These are phyloP conservation scores for Podila epigama DNA, from an alignment of 192 early-diverging fungal species.

Conservation along the genomic window DNA sequence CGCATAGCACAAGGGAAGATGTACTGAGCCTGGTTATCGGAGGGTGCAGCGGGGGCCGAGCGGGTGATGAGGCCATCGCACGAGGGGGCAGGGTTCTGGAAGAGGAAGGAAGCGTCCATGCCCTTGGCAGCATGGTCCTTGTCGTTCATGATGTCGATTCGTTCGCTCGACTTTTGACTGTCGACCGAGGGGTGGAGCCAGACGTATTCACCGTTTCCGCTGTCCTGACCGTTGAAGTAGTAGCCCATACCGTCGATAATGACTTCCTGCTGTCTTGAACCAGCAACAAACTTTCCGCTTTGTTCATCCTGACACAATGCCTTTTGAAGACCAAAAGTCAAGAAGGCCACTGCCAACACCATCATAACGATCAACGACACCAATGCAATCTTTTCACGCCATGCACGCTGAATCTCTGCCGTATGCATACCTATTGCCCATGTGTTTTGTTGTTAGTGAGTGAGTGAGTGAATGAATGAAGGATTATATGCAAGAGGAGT, in stretches of 20 bases:
- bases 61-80: conserved; percentile 57
- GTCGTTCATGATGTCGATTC: conserved; percentile 59
- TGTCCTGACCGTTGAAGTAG: conserved; percentile 54
- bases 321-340: conserved; percentile 78
- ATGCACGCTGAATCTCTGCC: conserved; percentile 74
- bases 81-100: conserved; percentile 70
- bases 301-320: conserved; percentile 53
- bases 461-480: not conserved
- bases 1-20: conserved; percentile 73
- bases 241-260: conserved; percentile 72
- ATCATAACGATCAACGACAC: conserved; percentile 80
- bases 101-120: conserved; percentile 77
- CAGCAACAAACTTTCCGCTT: conserved; percentile 48
- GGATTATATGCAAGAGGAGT: not conserved
- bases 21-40: conserved; percentile 30
- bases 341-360: conserved; percentile 78
- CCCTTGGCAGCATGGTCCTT: conserved; percentile 62
- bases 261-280: conserved; percentile 58
- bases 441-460: not conserved
- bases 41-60: conserved; percentile 13
- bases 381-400: conserved; percentile 92
- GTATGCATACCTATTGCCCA: conserved; percentile 61
- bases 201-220: conserved; percentile 49
- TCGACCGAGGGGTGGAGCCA: conserved; percentile 51
- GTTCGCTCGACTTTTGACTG: conserved; percentile 25